These are phyloP conservation scores for Drosera spatulata DNA, from an alignment of 179 eudicot genomes.

Conservation along the genomic window DNA sequence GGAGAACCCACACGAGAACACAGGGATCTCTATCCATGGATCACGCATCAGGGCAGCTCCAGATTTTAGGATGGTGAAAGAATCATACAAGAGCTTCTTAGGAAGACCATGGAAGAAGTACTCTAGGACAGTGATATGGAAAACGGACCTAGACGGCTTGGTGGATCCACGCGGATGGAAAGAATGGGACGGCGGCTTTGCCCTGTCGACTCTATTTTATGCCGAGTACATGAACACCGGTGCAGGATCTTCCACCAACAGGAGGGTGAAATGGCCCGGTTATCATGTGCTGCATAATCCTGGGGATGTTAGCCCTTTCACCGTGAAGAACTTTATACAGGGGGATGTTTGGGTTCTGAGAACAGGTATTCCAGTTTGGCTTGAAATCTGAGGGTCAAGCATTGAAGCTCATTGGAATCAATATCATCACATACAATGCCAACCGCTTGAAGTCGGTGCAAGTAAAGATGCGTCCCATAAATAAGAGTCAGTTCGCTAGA, in stretches of 20 bases:
- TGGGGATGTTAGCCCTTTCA: slow-evolving; percentile 27
- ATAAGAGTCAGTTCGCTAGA: no score
- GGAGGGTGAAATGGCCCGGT: slow-evolving; percentile 48
- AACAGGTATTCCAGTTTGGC: slow-evolving; percentile 23
- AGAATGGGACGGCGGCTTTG: slow-evolving; percentile 17
- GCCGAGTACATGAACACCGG: slow-evolving; percentile 28
- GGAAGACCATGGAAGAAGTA: slow-evolving; percentile 32
- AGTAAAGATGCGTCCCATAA: no score
- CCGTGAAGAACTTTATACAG: slow-evolving; percentile 36
- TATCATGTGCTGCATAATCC: slow-evolving; percentile 39
- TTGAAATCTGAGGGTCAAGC: slow-evolving; percentile 9
- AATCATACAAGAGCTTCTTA: slow-evolving; percentile 22
- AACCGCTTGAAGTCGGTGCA: no score
- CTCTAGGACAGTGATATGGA: slow-evolving; percentile 17
- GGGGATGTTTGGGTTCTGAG: slow-evolving; percentile 47
- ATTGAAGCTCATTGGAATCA: no score
- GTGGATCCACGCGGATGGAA: slow-evolving; percentile 29
- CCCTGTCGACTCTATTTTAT: slow-evolving; percentile 21
- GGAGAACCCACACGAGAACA: slow-evolving; percentile 25
- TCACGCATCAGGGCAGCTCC: slow-evolving; percentile 28
- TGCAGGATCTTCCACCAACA: slow-evolving; percentile 7
- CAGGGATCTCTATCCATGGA: slow-evolving; percentile 42
- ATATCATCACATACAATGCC: no score
- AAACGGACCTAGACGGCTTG: slow-evolving; percentile 17
- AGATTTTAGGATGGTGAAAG: slow-evolving; percentile 15